Conservation (phyloP, 1,139 yeast genomes). For the Scheffersomyces segobiensis region DNA sequence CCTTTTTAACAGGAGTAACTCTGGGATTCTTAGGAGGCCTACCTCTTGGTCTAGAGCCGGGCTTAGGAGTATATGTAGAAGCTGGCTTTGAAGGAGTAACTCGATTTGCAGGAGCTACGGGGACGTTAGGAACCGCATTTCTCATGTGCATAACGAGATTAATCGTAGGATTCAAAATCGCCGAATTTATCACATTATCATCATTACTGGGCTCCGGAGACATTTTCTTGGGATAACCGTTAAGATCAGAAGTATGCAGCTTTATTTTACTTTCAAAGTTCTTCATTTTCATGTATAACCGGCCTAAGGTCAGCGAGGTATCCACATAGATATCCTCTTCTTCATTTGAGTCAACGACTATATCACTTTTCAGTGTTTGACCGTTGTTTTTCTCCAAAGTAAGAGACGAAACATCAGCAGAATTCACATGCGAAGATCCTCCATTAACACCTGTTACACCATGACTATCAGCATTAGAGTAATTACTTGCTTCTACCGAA, state of each 20-base stretch:
- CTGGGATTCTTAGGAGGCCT: constrained; percentile 2
- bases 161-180: background rate
- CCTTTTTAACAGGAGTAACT: constrained; percentile 3
- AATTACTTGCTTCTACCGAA: background rate
- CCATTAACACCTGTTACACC: background rate
- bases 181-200: background rate
- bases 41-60: background rate
- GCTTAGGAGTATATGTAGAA: background rate
- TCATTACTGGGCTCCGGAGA: background rate
- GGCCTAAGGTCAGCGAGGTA: background rate
- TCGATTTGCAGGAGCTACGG: background rate
- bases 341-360: background rate
- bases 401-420: background rate
- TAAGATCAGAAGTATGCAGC: background rate
- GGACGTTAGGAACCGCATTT: background rate
- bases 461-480: background rate
- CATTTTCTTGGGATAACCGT: background rate
- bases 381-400: background rate
- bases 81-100: background rate
- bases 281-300: background rate
- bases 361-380: background rate
- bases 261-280: background rate
- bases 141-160: background rate
- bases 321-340: background rate
- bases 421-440: background rate